Percentiles rank a stretch among this genome's conserved stretches.
Conservation (phyloP, 73 alveolate species). For the Halteria grandinella region DNA sequence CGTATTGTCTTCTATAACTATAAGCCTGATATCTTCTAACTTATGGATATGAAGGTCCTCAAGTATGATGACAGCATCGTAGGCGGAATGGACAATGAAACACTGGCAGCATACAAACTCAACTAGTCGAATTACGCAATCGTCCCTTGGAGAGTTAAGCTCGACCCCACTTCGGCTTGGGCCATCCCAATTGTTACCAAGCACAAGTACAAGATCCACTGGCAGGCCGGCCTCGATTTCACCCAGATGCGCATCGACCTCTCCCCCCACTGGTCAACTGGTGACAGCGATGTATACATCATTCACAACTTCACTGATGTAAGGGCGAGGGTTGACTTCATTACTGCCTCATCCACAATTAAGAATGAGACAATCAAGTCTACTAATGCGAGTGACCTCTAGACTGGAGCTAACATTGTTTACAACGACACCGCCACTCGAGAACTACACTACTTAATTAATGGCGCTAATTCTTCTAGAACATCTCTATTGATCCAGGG, state of each 20-base stretch:
- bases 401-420: conserved; percentile 23
- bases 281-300: not conserved
- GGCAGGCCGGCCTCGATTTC: conserved; percentile 44
- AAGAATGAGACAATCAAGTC: not conserved
- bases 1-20: conserved; percentile 15
- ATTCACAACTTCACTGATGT: conserved; percentile 26
- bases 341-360: not conserved
- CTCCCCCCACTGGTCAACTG: not conserved
- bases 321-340: conserved; percentile 16
- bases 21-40: not conserved
- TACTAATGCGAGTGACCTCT: not conserved
- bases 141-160: conserved; percentile 1
- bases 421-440: conserved; percentile 23
- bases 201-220: conserved; percentile 43
- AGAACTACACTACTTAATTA: not conserved
- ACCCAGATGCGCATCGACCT: conserved; percentile 3
- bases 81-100: not conserved
- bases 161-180: conserved; percentile 27
- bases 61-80: not conserved
- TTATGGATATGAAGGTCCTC: conserved; percentile 4
- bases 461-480: conserved; percentile 5
- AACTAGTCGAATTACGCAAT: conserved; percentile 7
- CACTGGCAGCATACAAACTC: not conserved
- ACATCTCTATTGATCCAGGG: conserved; percentile 1
- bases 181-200: conserved; percentile 26